Evolutionary conservation across 2,329 filamentous ascomycete genomes (phyloP).

Genomic region (Albifimbria verrucaria): DNA sequence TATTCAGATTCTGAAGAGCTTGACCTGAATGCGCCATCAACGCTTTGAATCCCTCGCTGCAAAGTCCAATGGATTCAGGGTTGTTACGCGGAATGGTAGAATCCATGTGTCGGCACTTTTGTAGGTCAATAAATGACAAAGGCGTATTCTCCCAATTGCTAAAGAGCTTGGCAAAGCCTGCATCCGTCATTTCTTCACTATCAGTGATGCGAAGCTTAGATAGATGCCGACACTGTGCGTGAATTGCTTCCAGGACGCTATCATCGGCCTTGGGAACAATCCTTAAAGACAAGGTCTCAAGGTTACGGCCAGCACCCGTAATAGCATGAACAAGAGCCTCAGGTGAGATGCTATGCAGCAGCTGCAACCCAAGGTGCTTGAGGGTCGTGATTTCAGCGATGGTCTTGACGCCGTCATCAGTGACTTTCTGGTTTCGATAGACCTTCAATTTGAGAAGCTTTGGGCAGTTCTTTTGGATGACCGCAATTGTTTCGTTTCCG

Average conservation of each 20-base stretch:
- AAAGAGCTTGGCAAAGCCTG: conserved; percentile 71
- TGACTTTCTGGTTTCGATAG: conserved; percentile 73
- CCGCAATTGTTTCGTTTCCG: conserved; percentile 62
- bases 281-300: conserved; percentile 77
- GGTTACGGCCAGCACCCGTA: conserved; percentile 54
- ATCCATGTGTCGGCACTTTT: conserved; percentile 75
- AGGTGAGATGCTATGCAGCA: conserved; percentile 54
- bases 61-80: conserved; percentile 66
- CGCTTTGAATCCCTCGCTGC: conserved; percentile 70
- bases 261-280: conserved; percentile 66
- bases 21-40: conserved; percentile 80
- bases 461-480: conserved; percentile 63
- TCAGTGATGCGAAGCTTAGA: conserved; percentile 78
- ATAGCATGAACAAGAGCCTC: conserved; percentile 61
- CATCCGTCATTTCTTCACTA: conserved; percentile 73
- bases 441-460: conserved; percentile 75
- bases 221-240: conserved; percentile 64
- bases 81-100: conserved; percentile 65
- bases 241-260: conserved; percentile 66
- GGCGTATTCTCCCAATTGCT: conserved; percentile 70
- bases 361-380: conserved; percentile 71
- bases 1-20: conserved; percentile 63
- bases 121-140: conserved; percentile 69
- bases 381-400: conserved; percentile 63
- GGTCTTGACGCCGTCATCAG: conserved; percentile 59